A percentile compares a stretch with the other conserved stretches of the same genome.
These are phyloP conservation scores for Coemansia sp. DNA, from an alignment of 192 early-diverging fungal genomes.

Conservation along the genomic window DNA sequence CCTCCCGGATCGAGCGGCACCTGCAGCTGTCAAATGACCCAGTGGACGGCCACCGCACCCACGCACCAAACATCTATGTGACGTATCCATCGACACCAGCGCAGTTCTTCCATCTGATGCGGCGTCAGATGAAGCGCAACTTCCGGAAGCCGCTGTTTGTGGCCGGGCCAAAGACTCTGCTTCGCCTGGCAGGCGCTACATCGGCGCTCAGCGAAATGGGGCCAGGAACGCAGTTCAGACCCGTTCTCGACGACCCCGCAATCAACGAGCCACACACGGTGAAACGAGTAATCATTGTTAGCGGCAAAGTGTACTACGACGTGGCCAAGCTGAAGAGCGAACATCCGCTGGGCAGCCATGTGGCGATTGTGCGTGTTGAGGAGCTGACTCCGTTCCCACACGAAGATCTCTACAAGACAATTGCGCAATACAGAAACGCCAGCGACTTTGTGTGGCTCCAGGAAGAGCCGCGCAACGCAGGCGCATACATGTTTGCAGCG, in stretches of 20 bases:
- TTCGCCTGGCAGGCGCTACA: constrained; percentile 66
- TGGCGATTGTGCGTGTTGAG: constrained; percentile 88
- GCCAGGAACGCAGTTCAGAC: constrained; percentile 81
- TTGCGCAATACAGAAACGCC: constrained; percentile 68
- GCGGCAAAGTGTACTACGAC: constrained; percentile 94
- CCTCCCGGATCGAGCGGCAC: constrained; percentile 88
- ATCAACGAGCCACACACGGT: constrained; percentile 53
- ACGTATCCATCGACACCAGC: constrained; percentile 90
- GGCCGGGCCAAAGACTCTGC: constrained; percentile 70
- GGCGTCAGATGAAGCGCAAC: constrained; percentile 85
- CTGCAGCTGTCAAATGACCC: constrained; percentile 86
- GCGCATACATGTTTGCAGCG: constrained; percentile 84
- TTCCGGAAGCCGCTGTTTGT: constrained; percentile 95
- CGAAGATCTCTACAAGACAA: constrained; percentile 61
- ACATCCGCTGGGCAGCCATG: constrained; percentile 63
- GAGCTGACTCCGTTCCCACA: constrained; percentile 92
- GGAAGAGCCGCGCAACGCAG: constrained; percentile 94
- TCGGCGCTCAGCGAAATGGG: constrained; percentile 84
- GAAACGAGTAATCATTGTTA: constrained; percentile 74
- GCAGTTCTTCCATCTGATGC: constrained; percentile 93
- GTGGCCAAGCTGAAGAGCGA: constrained; percentile 74
- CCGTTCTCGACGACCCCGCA: constrained; percentile 72
- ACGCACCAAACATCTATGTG: constrained; percentile 88
- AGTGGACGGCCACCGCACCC: constrained; percentile 51
- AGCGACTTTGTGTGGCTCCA: constrained; percentile 77